These are phyloP conservation scores for Chrysoporthe puriensis DNA, from an alignment of 2,329 filamentous ascomycete species.

Conservation along the genomic window DNA sequence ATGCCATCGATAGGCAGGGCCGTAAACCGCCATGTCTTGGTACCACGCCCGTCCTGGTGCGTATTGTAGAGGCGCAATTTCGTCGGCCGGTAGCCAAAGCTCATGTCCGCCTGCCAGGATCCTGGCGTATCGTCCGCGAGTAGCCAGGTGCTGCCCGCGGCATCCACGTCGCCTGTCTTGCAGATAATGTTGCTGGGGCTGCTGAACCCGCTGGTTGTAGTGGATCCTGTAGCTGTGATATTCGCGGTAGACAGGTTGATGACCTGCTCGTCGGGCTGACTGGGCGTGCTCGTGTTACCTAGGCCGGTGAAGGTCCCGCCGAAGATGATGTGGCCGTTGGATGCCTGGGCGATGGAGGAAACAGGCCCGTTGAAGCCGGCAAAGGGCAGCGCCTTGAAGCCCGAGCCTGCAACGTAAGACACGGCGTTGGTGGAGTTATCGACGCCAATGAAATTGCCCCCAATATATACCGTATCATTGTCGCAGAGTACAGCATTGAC, in stretches of 20 bases:
- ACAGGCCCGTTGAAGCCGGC: conserved; percentile 90
- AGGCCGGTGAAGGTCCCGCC: conserved; percentile 88
- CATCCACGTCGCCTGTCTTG: conserved; percentile 68
- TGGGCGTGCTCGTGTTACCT: conserved; percentile 75
- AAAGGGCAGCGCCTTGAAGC: conserved; percentile 84
- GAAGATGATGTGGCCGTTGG: conserved; percentile 86
- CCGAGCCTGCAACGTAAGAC: conserved; percentile 70
- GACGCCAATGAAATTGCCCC: conserved; percentile 77
- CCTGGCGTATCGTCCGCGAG: conserved; percentile 75
- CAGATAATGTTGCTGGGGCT: conserved; percentile 85
- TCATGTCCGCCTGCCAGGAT: conserved; percentile 81
- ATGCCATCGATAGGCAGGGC: conserved; percentile 87
- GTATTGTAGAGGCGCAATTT: conserved; percentile 90
- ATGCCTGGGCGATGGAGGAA: conserved; percentile 82
- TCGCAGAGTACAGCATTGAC: conserved; percentile 87
- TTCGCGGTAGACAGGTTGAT: conserved; percentile 83
- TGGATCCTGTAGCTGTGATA: conserved; percentile 69
- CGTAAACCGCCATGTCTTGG: conserved; percentile 84
- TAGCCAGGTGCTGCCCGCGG: conserved; percentile 80
- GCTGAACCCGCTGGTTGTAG: conserved; percentile 65
- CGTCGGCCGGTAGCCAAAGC: conserved; percentile 83
- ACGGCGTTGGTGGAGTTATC: conserved; percentile 86
- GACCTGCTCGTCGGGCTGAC: conserved; percentile 71
- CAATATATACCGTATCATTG: conserved; percentile 79
- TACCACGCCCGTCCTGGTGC: conserved; percentile 79